Percentiles rank a stretch among this genome's conserved stretches.
Conservation (phyloP, 2,329 filamentous ascomycete species). For the Alternaria rosae region DNA sequence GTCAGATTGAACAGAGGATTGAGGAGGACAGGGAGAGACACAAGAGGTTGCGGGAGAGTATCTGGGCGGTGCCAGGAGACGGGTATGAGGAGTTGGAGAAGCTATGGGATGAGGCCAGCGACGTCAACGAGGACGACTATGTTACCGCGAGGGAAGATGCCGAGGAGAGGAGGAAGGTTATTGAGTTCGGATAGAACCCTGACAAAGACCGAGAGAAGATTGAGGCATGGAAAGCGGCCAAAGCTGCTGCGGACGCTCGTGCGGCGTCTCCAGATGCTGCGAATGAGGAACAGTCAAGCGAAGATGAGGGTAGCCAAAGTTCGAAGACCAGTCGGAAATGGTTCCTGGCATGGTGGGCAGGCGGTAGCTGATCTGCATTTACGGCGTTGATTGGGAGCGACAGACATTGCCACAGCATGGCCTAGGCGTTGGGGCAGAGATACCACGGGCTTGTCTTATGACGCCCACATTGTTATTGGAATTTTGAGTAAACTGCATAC, state of each 20-base stretch:
- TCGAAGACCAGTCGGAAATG: neutral
- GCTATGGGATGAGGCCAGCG: constrained; percentile 87
- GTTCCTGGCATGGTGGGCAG: neutral
- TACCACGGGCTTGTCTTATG: constrained; percentile 33
- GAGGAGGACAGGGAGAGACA: constrained; percentile 96
- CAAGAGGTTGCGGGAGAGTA: constrained; percentile 87
- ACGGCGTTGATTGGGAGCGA: constrained; percentile 4
- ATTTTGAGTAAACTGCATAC: constrained; percentile 34
- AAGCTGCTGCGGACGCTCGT: neutral
- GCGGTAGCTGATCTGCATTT: constrained; percentile 4
- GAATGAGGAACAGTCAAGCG: neutral
- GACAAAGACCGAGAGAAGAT: neutral
- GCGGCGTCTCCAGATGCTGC: neutral
- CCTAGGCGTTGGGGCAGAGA: constrained; percentile 41
- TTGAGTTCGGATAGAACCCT: constrained; percentile 47
- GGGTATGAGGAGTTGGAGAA: constrained; percentile 73
- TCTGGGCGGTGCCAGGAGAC: constrained; percentile 82
- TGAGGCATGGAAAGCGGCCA: neutral
- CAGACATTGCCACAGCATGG: constrained; percentile 20
- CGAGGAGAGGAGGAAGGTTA: constrained; percentile 60
- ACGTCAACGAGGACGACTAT: constrained; percentile 87
- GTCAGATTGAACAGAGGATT: constrained; percentile 92
- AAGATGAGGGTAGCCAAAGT: neutral
- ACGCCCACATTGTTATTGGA: constrained; percentile 27
- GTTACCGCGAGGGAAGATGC: constrained; percentile 77